A percentile compares a stretch with the other conserved stretches of the same genome.
phyloP scores from a whole-genome alignment of 1,139 yeast genomes.

The Hansenula lynferdii region DNA sequence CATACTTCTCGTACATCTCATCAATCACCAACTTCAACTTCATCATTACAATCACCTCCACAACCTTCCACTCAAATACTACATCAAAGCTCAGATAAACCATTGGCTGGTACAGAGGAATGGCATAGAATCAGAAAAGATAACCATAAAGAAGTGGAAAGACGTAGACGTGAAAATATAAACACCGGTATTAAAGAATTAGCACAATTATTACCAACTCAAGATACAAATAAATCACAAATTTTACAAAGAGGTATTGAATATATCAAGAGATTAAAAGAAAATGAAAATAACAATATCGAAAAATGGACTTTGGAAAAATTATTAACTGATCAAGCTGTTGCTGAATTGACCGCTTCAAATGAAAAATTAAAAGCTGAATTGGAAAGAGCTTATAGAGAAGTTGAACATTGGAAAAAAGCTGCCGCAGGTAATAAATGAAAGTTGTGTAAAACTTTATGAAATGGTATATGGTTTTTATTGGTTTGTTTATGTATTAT shows the following conservation, averaged over 20 bases:
- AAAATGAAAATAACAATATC: constrained; percentile 78
- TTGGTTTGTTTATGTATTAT: not conserved
- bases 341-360: constrained; percentile 69
- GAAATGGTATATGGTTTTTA: not conserved
- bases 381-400: constrained; percentile 88
- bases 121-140: constrained; percentile 85
- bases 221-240: constrained; percentile 90
- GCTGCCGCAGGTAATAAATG: constrained; percentile 3
- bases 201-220: constrained; percentile 70
- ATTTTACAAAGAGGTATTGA: constrained; percentile 85
- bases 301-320: constrained; percentile 96
- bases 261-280: constrained; percentile 82
- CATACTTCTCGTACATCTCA: constrained; percentile 17
- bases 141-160: constrained; percentile 96
- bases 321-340: constrained; percentile 85
- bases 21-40: constrained; percentile 26
- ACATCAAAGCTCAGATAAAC: constrained; percentile 23
- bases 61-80: constrained; percentile 17
- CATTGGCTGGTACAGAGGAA: constrained; percentile 69
- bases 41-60: constrained; percentile 16
- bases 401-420: constrained; percentile 77
- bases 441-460: not conserved
- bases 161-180: constrained; percentile 91
- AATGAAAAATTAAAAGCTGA: constrained; percentile 78
- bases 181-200: constrained; percentile 85